Evolutionary conservation across 1,284 basidiomycete genomes (phyloP).

Genomic region (Sanghuangporus baumii): DNA sequence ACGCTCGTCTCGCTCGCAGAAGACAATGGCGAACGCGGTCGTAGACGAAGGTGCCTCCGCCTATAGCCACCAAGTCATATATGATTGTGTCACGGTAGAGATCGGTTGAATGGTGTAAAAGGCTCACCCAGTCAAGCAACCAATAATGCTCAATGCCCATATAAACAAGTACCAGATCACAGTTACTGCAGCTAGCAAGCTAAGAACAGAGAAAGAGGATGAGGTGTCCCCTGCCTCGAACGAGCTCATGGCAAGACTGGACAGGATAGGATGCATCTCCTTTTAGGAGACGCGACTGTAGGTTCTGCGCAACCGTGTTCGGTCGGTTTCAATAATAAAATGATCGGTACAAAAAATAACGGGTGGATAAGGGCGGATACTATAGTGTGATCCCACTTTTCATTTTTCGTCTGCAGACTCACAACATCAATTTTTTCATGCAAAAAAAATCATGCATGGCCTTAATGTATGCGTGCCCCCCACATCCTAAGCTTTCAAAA

Average conservation of each 20-base stretch:
- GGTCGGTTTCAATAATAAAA: too few relatives aligned
- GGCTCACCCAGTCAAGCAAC: conserved; percentile 75
- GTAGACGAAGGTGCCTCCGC: conserved; percentile 63
- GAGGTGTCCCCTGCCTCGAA: background rate
- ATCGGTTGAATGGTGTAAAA: background rate
- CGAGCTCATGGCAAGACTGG: conserved; percentile 5
- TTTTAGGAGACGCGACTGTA: too few relatives aligned
- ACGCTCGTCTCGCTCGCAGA: conserved; percentile 45
- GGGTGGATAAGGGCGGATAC: too few relatives aligned
- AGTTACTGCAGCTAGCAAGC: conserved; percentile 38
- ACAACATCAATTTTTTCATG: too few relatives aligned
- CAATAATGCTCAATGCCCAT: conserved; percentile 74
- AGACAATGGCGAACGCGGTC: conserved; percentile 59
- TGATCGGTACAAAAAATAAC: too few relatives aligned
- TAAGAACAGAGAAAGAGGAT: background rate
- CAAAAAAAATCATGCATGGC: too few relatives aligned
- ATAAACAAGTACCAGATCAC: conserved; percentile 68
- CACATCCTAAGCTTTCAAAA: too few relatives aligned
- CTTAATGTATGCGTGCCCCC: too few relatives aligned
- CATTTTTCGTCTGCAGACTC: too few relatives aligned
- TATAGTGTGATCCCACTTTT: too few relatives aligned
- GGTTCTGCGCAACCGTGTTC: too few relatives aligned
- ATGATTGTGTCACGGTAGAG: background rate
- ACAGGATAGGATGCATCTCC: background rate
- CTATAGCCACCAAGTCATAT: conserved; percentile 13